A percentile compares a stretch with the other conserved stretches of the same genome.
Conservation (phyloP, 176 grass and related monocot genomes). For the Hsuehochloa calcarea region DNA sequence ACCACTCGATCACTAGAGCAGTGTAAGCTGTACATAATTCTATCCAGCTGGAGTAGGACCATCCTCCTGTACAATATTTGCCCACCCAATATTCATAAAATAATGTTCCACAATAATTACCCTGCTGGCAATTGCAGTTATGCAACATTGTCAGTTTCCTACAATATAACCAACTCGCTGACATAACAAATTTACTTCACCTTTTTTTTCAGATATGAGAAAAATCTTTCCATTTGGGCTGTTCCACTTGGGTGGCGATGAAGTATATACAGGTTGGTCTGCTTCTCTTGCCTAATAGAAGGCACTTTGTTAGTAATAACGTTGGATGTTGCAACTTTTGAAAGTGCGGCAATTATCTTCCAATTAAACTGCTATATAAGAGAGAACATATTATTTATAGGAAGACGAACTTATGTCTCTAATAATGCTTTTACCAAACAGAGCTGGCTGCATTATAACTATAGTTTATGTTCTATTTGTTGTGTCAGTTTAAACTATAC, state of each 20-base stretch:
- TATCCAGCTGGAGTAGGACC: not conserved
- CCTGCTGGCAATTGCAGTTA: not conserved
- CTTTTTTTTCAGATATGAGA: slow-evolving; percentile 82
- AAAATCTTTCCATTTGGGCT: slow-evolving; percentile 94
- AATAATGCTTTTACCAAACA: not conserved
- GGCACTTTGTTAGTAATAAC: not conserved
- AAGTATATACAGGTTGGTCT: slow-evolving; percentile 90
- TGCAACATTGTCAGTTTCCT: not conserved
- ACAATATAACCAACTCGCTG: not conserved
- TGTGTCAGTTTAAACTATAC: not conserved
- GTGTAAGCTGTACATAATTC: slow-evolving; percentile 5
- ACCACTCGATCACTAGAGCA: slow-evolving; percentile 7
- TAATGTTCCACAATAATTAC: slow-evolving; percentile 18
- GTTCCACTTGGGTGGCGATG: slow-evolving; percentile 97
- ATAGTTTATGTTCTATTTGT: not conserved
- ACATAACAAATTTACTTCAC: not conserved
- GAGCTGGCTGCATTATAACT: not conserved
- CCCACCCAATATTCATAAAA: not conserved
- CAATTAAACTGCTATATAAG: not conserved
- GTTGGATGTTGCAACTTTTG: not conserved
- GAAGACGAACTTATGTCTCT: not conserved
- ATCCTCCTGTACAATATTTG: slow-evolving; percentile 26
- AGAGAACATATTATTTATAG: not conserved
- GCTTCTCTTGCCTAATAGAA: slow-evolving; percentile 21
- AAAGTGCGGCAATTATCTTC: not conserved